Base-by-base conservation (phyloP, 2,329 filamentous ascomycete species). In the Cylindrodendrum hubeiense region DNA sequence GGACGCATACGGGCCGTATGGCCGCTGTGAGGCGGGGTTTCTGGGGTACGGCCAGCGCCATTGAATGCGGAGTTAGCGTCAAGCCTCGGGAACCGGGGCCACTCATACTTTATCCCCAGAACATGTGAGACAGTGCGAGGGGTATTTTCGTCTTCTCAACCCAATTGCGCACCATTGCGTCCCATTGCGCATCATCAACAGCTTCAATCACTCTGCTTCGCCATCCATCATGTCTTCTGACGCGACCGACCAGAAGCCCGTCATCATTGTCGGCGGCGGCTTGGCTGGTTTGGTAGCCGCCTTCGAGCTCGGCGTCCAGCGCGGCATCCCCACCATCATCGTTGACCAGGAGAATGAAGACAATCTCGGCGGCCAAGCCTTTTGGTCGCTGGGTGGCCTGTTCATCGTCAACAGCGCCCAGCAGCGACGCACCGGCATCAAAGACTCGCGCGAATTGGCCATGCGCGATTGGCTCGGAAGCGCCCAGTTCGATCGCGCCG, bases 301-400 rank as follows among this genome's bases (percentile, higher is more conserved):
- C 46, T 87, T 83, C 68, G 87, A 89, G 77, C 83, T 89, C 7
- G 79, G 83, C 15, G 79, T 65, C n/a, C 62, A 83, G 71, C 84
- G 81, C 63, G 78, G 81, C 54, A 78, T 89, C n/a, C 83, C 81
- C 3, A 81, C 81, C 37, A 63, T 89, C 52, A 76, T 89, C 44
- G 56, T 90, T 54, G 88, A 90, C 76, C 88, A 90, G 72, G 88
- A 90, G 73, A 86, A 85, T 63, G 81, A 80, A 30, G 76, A 81
- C 66, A 89, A 83, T 69, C 79, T 90, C 10, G 88, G 88, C 63
- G 88, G 88, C 3, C 88, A 90, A 75, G 88, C 88, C 7, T 90
- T 89, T 74, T 90, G 87, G 87, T 90, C 88, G 4, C 83, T 90
- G 1, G 88, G 88, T 34, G 88, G 88, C 37, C 74, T 90, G 26